Percentiles rank a stretch among this genome's conserved stretches.
phyloP scores from a whole-genome alignment of 2,329 filamentous ascomycete genomes.

The Sclerotinia nivalis region DNA sequence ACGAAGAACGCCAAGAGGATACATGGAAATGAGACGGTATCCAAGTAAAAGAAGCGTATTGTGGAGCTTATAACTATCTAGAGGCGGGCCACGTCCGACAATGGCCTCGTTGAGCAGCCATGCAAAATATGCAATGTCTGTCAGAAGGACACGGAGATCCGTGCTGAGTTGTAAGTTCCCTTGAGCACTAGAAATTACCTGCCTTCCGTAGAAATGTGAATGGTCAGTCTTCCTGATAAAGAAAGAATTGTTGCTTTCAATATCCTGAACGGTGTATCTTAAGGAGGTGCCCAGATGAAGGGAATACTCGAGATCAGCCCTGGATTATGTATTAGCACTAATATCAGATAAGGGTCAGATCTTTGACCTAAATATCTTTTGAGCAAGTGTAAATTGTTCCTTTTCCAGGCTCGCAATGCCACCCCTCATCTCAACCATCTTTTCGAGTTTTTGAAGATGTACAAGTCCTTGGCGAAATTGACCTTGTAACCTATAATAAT shows the following conservation, averaged over 20 bases:
- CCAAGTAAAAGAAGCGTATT: slow-evolving; percentile 35
- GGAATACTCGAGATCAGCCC: slow-evolving; percentile 1
- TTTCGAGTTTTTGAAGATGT: slow-evolving; percentile 40
- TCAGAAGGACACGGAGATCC: neutral
- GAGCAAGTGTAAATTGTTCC: neutral
- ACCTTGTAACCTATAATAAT: slow-evolving; percentile 36
- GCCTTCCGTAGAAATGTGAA: neutral
- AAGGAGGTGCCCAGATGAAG: neutral
- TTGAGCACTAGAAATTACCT: neutral
- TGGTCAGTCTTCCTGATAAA: no score
- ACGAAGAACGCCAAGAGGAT: slow-evolving; percentile 21
- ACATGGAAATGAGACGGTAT: slow-evolving; percentile 36
- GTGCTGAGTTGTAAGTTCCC: neutral
- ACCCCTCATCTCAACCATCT: slow-evolving; percentile 40
- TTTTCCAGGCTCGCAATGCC: neutral
- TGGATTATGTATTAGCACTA: neutral
- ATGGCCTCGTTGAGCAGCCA: slow-evolving; percentile 27
- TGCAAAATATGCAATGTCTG: neutral
- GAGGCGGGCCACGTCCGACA: slow-evolving; percentile 24
- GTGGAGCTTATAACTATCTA: slow-evolving; percentile 36
- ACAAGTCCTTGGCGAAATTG: slow-evolving; percentile 34
- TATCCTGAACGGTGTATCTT: neutral
- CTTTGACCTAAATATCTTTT: neutral
- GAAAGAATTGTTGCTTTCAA: neutral
- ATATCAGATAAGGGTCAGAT: no score